These are phyloP conservation scores for Scutellaria barbata DNA, from an alignment of 257 asterid genomes.

Conservation along the genomic window DNA sequence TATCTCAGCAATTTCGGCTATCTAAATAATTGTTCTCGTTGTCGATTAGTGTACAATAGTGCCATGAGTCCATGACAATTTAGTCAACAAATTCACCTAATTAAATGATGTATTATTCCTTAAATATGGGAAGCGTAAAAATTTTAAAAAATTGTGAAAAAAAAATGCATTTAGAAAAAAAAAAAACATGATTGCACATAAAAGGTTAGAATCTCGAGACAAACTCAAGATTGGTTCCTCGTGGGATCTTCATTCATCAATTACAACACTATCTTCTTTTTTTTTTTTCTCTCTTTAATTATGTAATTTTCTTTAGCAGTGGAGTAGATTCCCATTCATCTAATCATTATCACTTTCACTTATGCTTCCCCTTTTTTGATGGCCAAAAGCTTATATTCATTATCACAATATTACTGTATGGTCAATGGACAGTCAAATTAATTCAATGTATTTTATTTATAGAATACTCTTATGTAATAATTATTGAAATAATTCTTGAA, in stretches of 20 bases:
- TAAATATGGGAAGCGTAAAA: not conserved
- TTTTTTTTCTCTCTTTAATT: conserved; percentile 8
- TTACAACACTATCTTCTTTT: conserved; percentile 4
- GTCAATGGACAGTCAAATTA: conserved; percentile 24
- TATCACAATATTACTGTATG: not conserved
- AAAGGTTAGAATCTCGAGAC: conserved; percentile 65
- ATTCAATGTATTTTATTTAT: not conserved
- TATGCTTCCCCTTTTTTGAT: conserved; percentile 27
- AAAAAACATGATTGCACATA: conserved; percentile 33
- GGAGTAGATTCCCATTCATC: conserved; percentile 28
- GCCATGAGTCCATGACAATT: conserved; percentile 12
- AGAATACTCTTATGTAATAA: no score
- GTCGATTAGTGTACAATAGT: not conserved
- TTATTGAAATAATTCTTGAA: no score
- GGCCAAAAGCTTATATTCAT: not conserved
- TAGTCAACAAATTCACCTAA: conserved; percentile 4
- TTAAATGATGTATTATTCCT: conserved; percentile 2
- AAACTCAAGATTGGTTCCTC: conserved; percentile 56
- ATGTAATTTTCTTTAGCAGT: conserved; percentile 12
- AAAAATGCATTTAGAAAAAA: not conserved
- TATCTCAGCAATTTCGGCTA: no score
- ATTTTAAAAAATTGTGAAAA: not conserved
- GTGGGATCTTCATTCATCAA: conserved; percentile 45
- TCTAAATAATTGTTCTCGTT: no score
- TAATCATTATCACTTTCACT: conserved; percentile 22